Percentiles rank a stretch among this genome's conserved stretches.
phyloP scores from a whole-genome alignment of 768 basidiomycete genomes.

The Pleurotus giganteus region DNA sequence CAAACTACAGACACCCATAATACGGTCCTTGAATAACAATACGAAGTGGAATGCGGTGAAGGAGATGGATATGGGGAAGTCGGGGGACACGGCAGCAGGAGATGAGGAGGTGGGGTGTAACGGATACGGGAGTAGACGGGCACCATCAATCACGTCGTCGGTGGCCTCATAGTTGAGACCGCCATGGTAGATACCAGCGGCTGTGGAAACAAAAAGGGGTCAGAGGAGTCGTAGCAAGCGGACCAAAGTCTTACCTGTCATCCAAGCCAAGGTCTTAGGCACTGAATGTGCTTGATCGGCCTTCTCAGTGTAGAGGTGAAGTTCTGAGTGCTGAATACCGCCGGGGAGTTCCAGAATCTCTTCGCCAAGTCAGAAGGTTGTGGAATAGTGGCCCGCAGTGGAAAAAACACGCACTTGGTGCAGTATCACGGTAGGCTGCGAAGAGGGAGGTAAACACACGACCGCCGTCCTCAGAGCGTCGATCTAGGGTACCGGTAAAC shows the following conservation, averaged over 20 bases:
- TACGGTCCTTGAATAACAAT: constrained; percentile 74
- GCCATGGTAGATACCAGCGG: constrained; percentile 88
- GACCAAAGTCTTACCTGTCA: constrained; percentile 71
- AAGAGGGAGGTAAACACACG: constrained; percentile 77
- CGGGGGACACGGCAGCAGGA: constrained; percentile 24
- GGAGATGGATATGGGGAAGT: constrained; percentile 71
- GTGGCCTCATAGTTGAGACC: constrained; percentile 66
- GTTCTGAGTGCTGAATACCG: constrained; percentile 66
- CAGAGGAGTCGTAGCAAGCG: background rate
- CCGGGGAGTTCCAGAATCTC: constrained; percentile 93
- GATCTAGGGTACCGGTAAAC: constrained; percentile 69
- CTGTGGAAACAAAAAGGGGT: constrained; percentile 32
- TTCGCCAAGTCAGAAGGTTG: constrained; percentile 27
- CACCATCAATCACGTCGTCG: constrained; percentile 75
- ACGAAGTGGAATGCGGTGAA: constrained; percentile 94
- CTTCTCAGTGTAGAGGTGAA: constrained; percentile 77
- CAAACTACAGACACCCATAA: constrained; percentile 75
- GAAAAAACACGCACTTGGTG: constrained; percentile 60
- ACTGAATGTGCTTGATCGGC: constrained; percentile 67
- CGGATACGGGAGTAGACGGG: constrained; percentile 81
- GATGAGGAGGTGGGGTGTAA: constrained; percentile 28
- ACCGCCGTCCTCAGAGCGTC: constrained; percentile 70
- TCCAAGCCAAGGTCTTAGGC: constrained; percentile 83
- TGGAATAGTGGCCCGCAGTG: constrained; percentile 18
- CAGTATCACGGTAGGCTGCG: constrained; percentile 65